Base-by-base conservation (phyloP, 2,329 filamentous ascomycete species). In the Daldinia sp. region DNA sequence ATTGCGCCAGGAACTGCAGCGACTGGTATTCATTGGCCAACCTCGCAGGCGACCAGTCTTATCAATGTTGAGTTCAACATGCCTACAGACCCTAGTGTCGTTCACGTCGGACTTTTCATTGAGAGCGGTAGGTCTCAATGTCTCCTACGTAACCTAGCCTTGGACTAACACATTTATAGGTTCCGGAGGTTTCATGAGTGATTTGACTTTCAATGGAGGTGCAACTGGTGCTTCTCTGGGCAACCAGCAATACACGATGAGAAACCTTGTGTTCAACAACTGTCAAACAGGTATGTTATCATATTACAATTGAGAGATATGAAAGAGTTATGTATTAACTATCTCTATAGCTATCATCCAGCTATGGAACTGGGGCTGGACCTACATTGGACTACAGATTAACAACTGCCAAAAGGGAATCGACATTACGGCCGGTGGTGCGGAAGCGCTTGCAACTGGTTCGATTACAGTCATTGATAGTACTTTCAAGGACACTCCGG, bases 301-400 rank as follows among this genome's bases (percentile, higher is more conserved):
- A 4, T 57, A 12, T 2, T 6, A 12, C 2, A 18, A 15, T 30
- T 46, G n/a, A 13, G 20, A 20, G n/a, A 30, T 10, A 42, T 54
- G 54, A 41, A 18, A 46, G 44, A 20, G n/a, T 12, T 4, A n/a
- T 56, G 75, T 41, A 30, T 56, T 56, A 13, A 42, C 53, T 23
- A 39, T 23, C 18, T 18, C 13, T 26, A 39, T 39, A 56, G 89
- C 87, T 54, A 87, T 92, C 59, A 88, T 86, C 75, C 87, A 92
- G 79, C 86, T 90, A 71, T 93, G 91, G 91, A 87, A 91, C 79
- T 93, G 91, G 91, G 87, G 87, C 30, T 93, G 89, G 88, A 89
- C 87, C 6, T 88, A 91, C 79, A 88, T 89, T 73, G 86, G 85
- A 2, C 75, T 91, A 0, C 81, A 79, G 28, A 88, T 92, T 78